Base-by-base conservation (phyloP, 495 filamentous ascomycete genomes). In the Penicillium chermesinum region DNA sequence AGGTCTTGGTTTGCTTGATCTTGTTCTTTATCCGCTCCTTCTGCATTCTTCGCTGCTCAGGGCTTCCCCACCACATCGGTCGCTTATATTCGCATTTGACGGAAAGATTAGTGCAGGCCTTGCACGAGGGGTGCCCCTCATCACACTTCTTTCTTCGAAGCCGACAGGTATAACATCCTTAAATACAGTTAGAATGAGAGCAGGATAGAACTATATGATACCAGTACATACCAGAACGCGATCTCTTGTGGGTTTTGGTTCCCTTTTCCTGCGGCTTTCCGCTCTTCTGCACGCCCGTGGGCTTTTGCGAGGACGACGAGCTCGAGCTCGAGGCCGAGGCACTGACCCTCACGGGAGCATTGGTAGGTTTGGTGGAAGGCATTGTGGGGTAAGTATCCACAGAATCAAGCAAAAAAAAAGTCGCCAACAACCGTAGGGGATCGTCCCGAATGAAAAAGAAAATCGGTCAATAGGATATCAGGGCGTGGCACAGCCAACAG, bases 91-190 rank as follows among this genome's bases (percentile, higher is more conserved):
- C 89, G 69, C 93, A 98, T 49, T 73, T 73, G 17, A 98, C 77
- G 8, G 83, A 81, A 35, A 98, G 82, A 58, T 96, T 87, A 62
- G 80, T 86, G 79, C 93, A 98, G 41, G 91, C 89, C 41, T 80
- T 80, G 74, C 93, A 98, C 52, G 81, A 73, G 32, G 88, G 86
- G 57, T 86, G 86, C 44, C 83, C 85, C 69, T 98, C 93, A 63
- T 98, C 91, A 71, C 93, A 97, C 81, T 98, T 98, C 80, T 98
- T 96, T 58, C 93, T 71, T 62, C 93, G 83, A 52, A 98, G 69
- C 59, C 93, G 85, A 75, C 93, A 98, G 45, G 91, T 97, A 69
- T 91, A 98, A 79, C 93, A 98, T 41, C 93, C 93, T 97, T 66
- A 1, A 7, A 16, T 7, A 30, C 2, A 7, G 2, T 25, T 14